Evolutionary conservation across 257 asterid genomes (phyloP), one percentile per base, ranked within the genome.

Genomic region (Echium plantagineum): DNA sequence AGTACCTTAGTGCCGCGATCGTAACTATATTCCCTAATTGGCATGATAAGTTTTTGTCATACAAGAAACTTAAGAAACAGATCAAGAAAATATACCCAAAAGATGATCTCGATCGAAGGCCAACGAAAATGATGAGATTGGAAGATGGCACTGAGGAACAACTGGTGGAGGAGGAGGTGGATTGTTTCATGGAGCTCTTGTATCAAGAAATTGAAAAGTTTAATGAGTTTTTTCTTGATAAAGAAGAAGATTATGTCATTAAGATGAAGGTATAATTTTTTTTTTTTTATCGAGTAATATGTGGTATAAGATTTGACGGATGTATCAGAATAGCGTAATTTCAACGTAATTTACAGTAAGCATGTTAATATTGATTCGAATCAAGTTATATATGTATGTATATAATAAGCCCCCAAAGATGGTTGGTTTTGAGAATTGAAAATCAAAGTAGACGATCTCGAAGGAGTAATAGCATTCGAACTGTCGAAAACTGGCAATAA

Each of bases 221-320:
- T n/a, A n/a, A n/a, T n/a, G n/a, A n/a, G n/a, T n/a, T n/a, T n/a
- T n/a, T 81, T 69, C 60, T 79, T 75, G 83, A 82, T 54, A 75
- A 79, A 71, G 85, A 82, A 77, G 83, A 82, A 64, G 71, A 69
- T 58, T 74, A 71, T 70, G 67, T 82, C 16, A 82, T 82, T 64
- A 69, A 59, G 59, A 66, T 72, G 9, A 70, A 70, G 85, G 89
- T 82, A 54, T 24, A 5, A n/a, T n/a, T n/a, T n/a, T n/a, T n/a
- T n/a, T n/a, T n/a, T n/a, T n/a, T n/a, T n/a, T n/a, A n/a, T n/a
- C n/a, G n/a, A n/a, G n/a, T n/a, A n/a, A n/a, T n/a, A n/a, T n/a
- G n/a, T n/a, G n/a, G n/a, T n/a, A n/a, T n/a, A n/a, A n/a, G n/a
- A n/a, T n/a, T n/a, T n/a, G n/a, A n/a, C n/a, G n/a, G n/a, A n/a